Evolutionary conservation across 129 eudicot species (phyloP).

Genomic region (Flaveria linearis): DNA sequence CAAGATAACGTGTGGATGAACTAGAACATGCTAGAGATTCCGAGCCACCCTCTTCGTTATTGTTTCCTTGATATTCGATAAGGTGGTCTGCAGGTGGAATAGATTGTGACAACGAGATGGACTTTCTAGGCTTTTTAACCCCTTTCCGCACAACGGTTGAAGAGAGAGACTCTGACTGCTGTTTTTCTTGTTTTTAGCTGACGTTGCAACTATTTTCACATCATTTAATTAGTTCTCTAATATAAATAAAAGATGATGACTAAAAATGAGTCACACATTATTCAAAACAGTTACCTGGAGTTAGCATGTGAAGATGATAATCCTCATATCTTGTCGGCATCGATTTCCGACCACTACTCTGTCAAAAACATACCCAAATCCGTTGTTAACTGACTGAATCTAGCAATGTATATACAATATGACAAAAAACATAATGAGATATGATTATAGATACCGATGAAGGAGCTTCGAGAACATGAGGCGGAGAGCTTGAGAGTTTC

Average conservation of each 20-base stretch:
- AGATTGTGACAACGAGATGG: background rate
- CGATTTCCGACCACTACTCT: no score
- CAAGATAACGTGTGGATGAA: background rate
- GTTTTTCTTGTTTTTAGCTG: conserved; percentile 40
- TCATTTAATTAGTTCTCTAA: background rate
- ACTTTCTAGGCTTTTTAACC: conserved; percentile 39
- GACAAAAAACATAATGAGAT: no score
- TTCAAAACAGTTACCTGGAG: conserved; percentile 42
- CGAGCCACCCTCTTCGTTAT: conserved; percentile 23
- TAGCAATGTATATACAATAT: no score
- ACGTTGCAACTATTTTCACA: conserved; percentile 14
- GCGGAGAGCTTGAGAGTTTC: no score
- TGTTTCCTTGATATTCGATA: conserved; percentile 47
- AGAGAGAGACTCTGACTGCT: conserved; percentile 44
- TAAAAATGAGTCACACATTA: background rate
- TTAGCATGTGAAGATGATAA: background rate
- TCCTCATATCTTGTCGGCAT: no score
- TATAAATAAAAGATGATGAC: background rate
- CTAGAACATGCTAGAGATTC: conserved; percentile 30
- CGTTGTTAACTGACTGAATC: no score
- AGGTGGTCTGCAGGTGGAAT: background rate
- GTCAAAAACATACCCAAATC: no score
- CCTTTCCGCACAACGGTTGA: conserved; percentile 31
- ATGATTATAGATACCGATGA: no score
- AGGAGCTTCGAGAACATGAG: no score